Evolutionary conservation across 371 early-diverging fungal genomes (phyloP).

Genomic region (Mortierella sp.): DNA sequence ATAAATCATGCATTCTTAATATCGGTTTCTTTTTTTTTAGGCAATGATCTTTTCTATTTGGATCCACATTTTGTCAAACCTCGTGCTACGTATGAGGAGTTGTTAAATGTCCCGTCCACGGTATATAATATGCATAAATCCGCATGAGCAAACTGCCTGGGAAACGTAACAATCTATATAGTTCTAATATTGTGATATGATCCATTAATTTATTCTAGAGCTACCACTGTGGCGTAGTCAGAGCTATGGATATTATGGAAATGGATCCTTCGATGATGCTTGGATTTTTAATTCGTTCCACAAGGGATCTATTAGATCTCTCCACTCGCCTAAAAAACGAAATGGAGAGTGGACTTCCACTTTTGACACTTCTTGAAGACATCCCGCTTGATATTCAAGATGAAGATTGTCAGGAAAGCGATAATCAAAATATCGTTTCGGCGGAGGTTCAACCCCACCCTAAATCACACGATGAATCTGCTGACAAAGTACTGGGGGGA

Average conservation of each 20-base stretch:
- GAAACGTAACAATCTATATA: constrained; percentile 62
- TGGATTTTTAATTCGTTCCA: constrained; percentile 84
- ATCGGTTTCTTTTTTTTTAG: constrained; percentile 43
- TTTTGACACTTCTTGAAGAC: constrained; percentile 32
- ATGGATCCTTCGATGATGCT: constrained; percentile 95
- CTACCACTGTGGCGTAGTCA: constrained; percentile 84
- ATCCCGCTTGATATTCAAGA: neutral
- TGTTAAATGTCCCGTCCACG: constrained; percentile 59
- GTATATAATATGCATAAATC: constrained; percentile 52
- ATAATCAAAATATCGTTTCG: neutral
- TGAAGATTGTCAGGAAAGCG: neutral
- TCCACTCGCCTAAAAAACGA: constrained; percentile 54
- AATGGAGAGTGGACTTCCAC: constrained; percentile 42
- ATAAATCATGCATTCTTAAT: constrained; percentile 9
- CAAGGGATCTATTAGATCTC: constrained; percentile 71
- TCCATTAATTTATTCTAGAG: constrained; percentile 47
- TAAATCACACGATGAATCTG: neutral
- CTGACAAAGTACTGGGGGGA: no score
- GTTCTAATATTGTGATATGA: neutral
- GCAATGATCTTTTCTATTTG: constrained; percentile 86
- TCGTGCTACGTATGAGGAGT: constrained; percentile 68
- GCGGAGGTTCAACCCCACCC: neutral
- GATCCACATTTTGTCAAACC: constrained; percentile 93
- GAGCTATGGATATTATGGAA: constrained; percentile 76
- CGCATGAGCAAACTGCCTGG: no score